Percentiles rank a stretch among this genome's conserved stretches.
These are phyloP conservation scores for Penstemon davidsonii DNA, from an alignment of 257 asterid genomes.

Conservation along the genomic window DNA sequence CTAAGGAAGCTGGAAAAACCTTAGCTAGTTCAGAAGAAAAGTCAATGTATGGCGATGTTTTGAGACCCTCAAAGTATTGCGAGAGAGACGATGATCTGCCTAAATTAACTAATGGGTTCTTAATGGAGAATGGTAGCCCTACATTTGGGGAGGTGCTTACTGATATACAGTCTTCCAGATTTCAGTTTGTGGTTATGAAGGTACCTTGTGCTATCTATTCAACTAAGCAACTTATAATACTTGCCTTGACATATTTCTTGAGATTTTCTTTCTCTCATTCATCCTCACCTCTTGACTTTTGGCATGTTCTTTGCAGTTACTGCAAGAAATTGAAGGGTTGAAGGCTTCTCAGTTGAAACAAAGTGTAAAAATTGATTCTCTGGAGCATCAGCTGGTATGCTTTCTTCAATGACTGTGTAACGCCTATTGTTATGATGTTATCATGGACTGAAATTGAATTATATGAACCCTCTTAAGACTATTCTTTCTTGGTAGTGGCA, in stretches of 20 bases:
- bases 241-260: neutral
- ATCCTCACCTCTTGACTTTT: slow-evolving; percentile 20
- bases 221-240: neutral
- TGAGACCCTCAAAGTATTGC: neutral
- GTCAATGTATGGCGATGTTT: neutral
- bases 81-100: slow-evolving; percentile 14
- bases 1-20: slow-evolving; percentile 26
- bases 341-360: slow-evolving; percentile 47
- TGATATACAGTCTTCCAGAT: slow-evolving; percentile 22
- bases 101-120: slow-evolving; percentile 14
- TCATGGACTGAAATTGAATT: neutral
- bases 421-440: neutral
- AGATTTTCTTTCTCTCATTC: slow-evolving; percentile 10
- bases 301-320: slow-evolving; percentile 40
- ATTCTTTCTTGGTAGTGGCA: slow-evolving; percentile 14
- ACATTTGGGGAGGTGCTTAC: slow-evolving; percentile 7
- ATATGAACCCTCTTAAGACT: slow-evolving; percentile 7
- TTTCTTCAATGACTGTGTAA: slow-evolving; percentile 9
- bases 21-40: slow-evolving; percentile 8
- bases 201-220: slow-evolving; percentile 34
- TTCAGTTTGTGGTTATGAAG: slow-evolving; percentile 33
- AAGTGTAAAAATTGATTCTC: slow-evolving; percentile 36
- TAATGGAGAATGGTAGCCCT: slow-evolving; percentile 2
- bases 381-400: slow-evolving; percentile 65
- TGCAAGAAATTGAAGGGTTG: slow-evolving; percentile 42